Conservation (phyloP, 805 yeast genomes). For the Clavispora phyllophila region DNA sequence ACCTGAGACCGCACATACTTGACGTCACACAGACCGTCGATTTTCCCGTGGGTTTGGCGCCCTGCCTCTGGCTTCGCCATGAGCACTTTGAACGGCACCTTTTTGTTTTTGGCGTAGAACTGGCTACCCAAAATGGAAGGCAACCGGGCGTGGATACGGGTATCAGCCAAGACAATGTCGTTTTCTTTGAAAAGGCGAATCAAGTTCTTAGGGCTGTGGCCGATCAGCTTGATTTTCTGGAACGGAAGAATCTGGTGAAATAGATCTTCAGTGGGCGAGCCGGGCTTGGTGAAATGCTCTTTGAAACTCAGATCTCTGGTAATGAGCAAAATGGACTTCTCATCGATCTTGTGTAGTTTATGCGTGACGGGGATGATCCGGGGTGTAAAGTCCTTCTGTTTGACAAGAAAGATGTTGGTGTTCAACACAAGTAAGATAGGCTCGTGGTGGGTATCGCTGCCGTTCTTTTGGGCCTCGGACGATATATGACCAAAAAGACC, state of each 20-base stretch:
- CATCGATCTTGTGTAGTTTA: slow-evolving; percentile 45
- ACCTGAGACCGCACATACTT: slow-evolving; percentile 60
- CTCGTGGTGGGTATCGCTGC: slow-evolving; percentile 6
- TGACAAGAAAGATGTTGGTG: slow-evolving; percentile 40
- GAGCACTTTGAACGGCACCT: slow-evolving; percentile 63
- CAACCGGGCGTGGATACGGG: slow-evolving; percentile 56
- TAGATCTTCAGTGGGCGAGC: slow-evolving; percentile 52
- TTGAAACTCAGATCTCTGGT: slow-evolving; percentile 65
- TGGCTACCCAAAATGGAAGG: slow-evolving; percentile 54
- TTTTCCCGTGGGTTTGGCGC: slow-evolving; percentile 39
- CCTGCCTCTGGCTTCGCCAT: slow-evolving; percentile 42
- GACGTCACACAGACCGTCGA: slow-evolving; percentile 59
- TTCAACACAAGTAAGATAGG: slow-evolving; percentile 43
- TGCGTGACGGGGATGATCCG: slow-evolving; percentile 55
- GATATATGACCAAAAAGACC: slow-evolving; percentile 12
- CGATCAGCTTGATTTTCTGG: slow-evolving; percentile 47
- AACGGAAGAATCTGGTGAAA: slow-evolving; percentile 60
- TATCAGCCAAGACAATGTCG: slow-evolving; percentile 67
- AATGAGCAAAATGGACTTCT: slow-evolving; percentile 51
- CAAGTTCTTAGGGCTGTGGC: slow-evolving; percentile 40
- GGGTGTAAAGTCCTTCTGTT: slow-evolving; percentile 47
- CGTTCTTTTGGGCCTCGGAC: slow-evolving; percentile 2
- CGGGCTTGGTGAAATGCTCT: slow-evolving; percentile 42
- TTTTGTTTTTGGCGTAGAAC: slow-evolving; percentile 61
- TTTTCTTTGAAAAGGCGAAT: slow-evolving; percentile 51